Evolutionary conservation across 139 green algal species (phyloP).

Genomic region (Penium margaritaceum): DNA sequence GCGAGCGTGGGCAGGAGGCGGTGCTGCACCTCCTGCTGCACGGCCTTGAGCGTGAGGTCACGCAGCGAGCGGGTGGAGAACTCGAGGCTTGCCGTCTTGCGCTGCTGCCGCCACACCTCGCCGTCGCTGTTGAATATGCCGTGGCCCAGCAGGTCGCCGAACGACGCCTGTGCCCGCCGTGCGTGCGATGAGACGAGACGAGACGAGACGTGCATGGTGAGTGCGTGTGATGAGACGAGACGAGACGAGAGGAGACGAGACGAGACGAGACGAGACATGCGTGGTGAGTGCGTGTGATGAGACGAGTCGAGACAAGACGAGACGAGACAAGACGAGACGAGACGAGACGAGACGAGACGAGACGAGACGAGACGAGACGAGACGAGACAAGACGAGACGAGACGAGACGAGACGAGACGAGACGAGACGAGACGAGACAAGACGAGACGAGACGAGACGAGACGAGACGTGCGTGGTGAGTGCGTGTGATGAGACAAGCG

Average conservation of each 20-base stretch:
- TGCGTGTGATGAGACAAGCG: not conserved
- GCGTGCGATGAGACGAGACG: no score
- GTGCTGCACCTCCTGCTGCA: not conserved
- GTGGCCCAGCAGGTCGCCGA: constrained; percentile 30
- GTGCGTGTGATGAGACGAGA: no score
- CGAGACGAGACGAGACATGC: not conserved
- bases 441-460: not conserved
- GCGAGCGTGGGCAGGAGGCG: constrained; percentile 12
- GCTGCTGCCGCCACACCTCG: constrained; percentile 25
- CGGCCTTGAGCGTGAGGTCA: constrained; percentile 8
- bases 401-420: no score
- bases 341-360: no score
- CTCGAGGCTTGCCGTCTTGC: constrained; percentile 35
- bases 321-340: no score
- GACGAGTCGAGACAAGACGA: no score
- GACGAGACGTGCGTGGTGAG: not conserved
- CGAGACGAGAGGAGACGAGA: not conserved
- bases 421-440: not conserved
- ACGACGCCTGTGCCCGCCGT: not conserved
- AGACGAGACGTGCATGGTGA: no score
- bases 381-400: no score
- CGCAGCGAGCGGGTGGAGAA: constrained; percentile 22
- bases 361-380: no score
- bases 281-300: not conserved
- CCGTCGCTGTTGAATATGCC: constrained; percentile 44